These are phyloP conservation scores for Excoecaria cochinchinensis DNA, from an alignment of 345 rosid species.

Conservation along the genomic window DNA sequence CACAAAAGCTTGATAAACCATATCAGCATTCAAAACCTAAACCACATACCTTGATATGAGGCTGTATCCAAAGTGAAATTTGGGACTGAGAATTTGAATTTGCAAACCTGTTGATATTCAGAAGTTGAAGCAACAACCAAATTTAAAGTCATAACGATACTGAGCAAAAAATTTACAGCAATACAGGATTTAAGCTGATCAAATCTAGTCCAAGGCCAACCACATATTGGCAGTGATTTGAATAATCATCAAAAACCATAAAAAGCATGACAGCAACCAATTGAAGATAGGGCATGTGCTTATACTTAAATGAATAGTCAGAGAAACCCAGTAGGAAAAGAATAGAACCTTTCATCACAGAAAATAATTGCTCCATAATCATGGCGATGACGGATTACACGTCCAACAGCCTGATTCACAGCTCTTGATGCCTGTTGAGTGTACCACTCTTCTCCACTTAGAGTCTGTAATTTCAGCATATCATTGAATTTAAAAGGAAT, in stretches of 20 bases:
- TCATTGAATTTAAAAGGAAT: conserved; percentile 15
- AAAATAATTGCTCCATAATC: conserved; percentile 93
- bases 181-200: background rate
- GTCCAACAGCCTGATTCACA: conserved; percentile 96
- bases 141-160: conserved; percentile 5
- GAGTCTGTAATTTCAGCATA: conserved; percentile 37
- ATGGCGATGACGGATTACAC: conserved; percentile 91
- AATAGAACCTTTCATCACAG: conserved; percentile 80
- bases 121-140: conserved; percentile 21
- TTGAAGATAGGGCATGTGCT: conserved; percentile 11
- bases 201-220: background rate
- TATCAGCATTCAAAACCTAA: conserved; percentile 16
- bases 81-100: conserved; percentile 68
- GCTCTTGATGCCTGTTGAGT: conserved; percentile 89
- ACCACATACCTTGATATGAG: conserved; percentile 64
- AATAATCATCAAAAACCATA: background rate
- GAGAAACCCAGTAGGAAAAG: conserved; percentile 1
- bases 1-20: conserved; percentile 11
- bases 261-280: background rate
- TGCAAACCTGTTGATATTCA: conserved; percentile 60
- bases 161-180: background rate
- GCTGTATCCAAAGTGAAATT: conserved; percentile 92
- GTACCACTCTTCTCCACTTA: conserved; percentile 88
- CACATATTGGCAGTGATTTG: background rate
- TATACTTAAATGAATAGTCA: background rate